Evolutionary conservation across 129 eudicot genomes (phyloP), one percentile per base, ranked within the genome.

Genomic region (Artemisia annua): DNA sequence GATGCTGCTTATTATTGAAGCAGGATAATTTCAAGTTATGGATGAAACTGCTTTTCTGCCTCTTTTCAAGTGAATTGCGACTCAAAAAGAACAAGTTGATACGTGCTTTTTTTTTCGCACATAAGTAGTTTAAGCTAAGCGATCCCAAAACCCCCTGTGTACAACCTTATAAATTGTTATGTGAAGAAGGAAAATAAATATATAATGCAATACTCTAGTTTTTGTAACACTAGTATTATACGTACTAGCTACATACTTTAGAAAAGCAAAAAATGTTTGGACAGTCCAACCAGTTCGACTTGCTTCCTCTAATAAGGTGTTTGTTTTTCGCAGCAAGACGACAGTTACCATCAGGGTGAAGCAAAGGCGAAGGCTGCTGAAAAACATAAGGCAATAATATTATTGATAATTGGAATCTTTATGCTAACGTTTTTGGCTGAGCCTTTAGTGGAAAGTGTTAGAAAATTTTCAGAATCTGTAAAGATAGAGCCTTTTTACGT

Each of bases 371-470:
- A 80, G 75, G 63, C 39, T 12, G 11, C 32, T 4, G 78, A 73
- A 39, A 62, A 63, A 69, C 5, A 26, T 17, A 28, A 78, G 70
- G 90, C 95, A 17, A 44, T 83, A 18, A 22, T 60, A 57, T 72
- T 82, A 11, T 54, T 88, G 70, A 63, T 85, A 18, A 35, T 83
- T 2, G 95, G 95, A 48, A 78, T 83, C 57, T 67, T 64, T 44
- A 78, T 88, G 61, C 49, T 83, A 22, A 87, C 77, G n/a, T 50
- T 78, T 39, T 57, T 88, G 56, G 95, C 90, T 3, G 90, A 88
- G 63, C 95, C 95, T 16, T 73, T 88, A 10, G 78, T 88, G 51
- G 82, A 83, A 17, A 83, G 82, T 71, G 90, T 88, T 24, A 71
- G 81, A 4, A 62, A 73, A 48, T 67, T 88, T 51, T 88, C 95